Percentiles rank a stretch among this genome's conserved stretches.
phyloP scores from a whole-genome alignment of 2,329 filamentous ascomycete genomes.

The Alternaria consortialis region DNA sequence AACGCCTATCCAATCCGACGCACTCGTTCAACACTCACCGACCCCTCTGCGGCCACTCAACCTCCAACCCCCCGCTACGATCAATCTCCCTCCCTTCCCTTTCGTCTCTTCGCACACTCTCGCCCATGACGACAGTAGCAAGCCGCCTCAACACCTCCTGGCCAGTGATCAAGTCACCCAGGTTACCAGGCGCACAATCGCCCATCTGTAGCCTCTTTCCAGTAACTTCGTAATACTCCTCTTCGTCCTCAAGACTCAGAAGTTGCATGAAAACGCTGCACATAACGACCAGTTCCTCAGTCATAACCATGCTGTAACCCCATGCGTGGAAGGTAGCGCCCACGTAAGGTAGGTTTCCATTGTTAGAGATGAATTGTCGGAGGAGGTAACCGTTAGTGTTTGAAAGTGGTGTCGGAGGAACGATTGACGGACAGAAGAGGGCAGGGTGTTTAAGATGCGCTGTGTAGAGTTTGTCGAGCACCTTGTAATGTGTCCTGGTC shows the following conservation, averaged over 20 bases:
- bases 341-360: slow-evolving; percentile 33
- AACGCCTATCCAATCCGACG: not conserved
- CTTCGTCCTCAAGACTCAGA: slow-evolving; percentile 35
- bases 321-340: slow-evolving; percentile 42
- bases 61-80: slow-evolving; percentile 23
- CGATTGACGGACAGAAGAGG: slow-evolving; percentile 41
- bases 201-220: slow-evolving; percentile 42
- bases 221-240: slow-evolving; percentile 36
- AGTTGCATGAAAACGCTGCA: slow-evolving; percentile 47
- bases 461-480: slow-evolving; percentile 48
- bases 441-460: slow-evolving; percentile 43
- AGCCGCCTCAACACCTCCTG: slow-evolving; percentile 43
- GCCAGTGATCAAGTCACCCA: slow-evolving; percentile 33
- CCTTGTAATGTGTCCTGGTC: slow-evolving; percentile 53
- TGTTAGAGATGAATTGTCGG: slow-evolving; percentile 31
- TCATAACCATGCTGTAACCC: slow-evolving; percentile 49
- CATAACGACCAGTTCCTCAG: slow-evolving; percentile 43
- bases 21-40: not conserved
- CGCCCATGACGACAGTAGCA: slow-evolving; percentile 47
- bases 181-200: slow-evolving; percentile 34
- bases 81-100: slow-evolving; percentile 37
- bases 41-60: slow-evolving; percentile 24
- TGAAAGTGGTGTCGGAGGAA: slow-evolving; percentile 29
- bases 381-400: slow-evolving; percentile 44
- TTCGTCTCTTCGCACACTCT: slow-evolving; percentile 46